phyloP scores from a whole-genome alignment of 75 land plant species.

The Azolla pinnata region DNA sequence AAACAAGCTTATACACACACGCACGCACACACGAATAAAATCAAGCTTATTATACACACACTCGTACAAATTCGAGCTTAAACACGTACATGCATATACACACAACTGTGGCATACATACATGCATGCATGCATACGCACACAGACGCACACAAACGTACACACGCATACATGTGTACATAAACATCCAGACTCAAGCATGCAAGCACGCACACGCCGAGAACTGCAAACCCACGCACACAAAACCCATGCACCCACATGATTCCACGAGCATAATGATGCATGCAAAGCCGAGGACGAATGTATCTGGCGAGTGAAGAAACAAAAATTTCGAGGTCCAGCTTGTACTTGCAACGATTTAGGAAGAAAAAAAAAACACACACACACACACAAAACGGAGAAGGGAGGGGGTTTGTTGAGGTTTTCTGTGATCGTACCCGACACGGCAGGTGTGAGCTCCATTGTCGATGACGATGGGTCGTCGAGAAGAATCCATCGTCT shows the following conservation, averaged over 20 bases:
- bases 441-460: slow-evolving; percentile 73
- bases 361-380: background rate
- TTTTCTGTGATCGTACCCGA: slow-evolving; percentile 47
- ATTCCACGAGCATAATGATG: background rate
- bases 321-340: background rate
- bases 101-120: background rate
- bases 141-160: background rate
- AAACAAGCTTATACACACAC: background rate
- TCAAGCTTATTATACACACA: background rate
- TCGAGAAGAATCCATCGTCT: too few relatives aligned
- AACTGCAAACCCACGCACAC: background rate
- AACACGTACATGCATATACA: background rate
- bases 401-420: slow-evolving; percentile 3
- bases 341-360: too few relatives aligned
- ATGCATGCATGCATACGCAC: background rate
- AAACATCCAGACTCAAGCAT: background rate
- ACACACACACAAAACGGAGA: background rate
- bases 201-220: background rate
- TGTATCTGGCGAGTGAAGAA: background rate
- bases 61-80: background rate
- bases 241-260: background rate
- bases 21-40: background rate
- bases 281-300: background rate
- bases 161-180: background rate
- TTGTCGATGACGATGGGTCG: slow-evolving; percentile 89